phyloP scores from a whole-genome alignment of 306 rosid species.

The Glycine tomentella region DNA sequence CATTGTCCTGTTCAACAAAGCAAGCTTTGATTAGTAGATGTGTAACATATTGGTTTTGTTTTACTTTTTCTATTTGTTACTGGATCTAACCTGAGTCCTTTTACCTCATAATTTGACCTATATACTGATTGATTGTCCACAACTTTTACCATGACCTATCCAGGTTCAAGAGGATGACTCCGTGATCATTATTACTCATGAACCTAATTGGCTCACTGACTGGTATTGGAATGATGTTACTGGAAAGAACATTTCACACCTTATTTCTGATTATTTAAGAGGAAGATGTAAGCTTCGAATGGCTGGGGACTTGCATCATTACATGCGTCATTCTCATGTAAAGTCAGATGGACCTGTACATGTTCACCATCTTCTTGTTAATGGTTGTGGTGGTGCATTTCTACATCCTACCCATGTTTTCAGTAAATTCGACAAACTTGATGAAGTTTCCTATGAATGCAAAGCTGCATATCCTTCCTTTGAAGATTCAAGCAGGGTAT shows the following conservation, averaged over 20 bases:
- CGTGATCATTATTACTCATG: slow-evolving; percentile 92
- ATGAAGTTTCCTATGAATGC: slow-evolving; percentile 79
- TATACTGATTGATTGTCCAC: slow-evolving; percentile 29
- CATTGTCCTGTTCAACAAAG: no score
- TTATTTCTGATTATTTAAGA: slow-evolving; percentile 80
- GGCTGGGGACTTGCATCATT: slow-evolving; percentile 99
- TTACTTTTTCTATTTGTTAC: no score
- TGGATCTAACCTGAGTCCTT: no score
- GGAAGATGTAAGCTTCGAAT: slow-evolving; percentile 97
- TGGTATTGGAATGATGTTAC: slow-evolving; percentile 91
- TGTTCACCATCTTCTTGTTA: slow-evolving; percentile 86
- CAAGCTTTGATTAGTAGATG: no score
- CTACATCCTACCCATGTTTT: slow-evolving; percentile 98
- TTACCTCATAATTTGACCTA: no score
- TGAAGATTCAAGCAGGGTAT: slow-evolving; percentile 93
- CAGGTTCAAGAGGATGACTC: slow-evolving; percentile 84
- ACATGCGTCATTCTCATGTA: slow-evolving; percentile 94
- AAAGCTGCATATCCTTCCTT: slow-evolving; percentile 95
- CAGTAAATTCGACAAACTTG: slow-evolving; percentile 66
- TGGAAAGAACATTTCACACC: slow-evolving; percentile 88
- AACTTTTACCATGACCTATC: slow-evolving; percentile 42
- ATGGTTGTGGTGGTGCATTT: slow-evolving; percentile 99
- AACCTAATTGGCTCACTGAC: slow-evolving; percentile 94
- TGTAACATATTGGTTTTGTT: no score
- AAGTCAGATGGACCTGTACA: slow-evolving; percentile 78